Evolutionary conservation across 2,329 filamentous ascomycete genomes (phyloP).

Genomic region (Davidsoniella virescens): DNA sequence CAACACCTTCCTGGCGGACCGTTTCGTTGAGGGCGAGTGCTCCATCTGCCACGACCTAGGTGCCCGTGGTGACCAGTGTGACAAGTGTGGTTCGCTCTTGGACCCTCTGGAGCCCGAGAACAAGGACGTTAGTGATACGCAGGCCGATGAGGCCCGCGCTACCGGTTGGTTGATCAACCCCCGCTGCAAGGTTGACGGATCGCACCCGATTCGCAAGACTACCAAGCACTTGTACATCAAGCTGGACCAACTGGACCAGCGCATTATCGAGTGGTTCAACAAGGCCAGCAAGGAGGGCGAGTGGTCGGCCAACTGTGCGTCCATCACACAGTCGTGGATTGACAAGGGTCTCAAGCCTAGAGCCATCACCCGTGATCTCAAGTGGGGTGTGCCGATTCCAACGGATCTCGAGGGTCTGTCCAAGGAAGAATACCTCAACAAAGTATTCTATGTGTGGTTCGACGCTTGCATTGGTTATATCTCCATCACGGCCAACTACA

Average conservation of each 20-base stretch:
- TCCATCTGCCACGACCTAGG: slow-evolving; percentile 56
- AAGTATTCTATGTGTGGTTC: slow-evolving; percentile 87
- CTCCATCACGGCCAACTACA: slow-evolving; percentile 88
- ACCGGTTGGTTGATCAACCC: slow-evolving; percentile 55
- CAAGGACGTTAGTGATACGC: slow-evolving; percentile 20
- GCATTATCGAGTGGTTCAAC: slow-evolving; percentile 63
- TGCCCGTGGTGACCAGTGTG: slow-evolving; percentile 58
- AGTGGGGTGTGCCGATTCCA: slow-evolving; percentile 60
- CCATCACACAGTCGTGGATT: slow-evolving; percentile 68
- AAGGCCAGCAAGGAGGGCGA: slow-evolving; percentile 56
- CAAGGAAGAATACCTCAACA: slow-evolving; percentile 37
- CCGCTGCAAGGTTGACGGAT: slow-evolving; percentile 78
- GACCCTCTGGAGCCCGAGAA: slow-evolving; percentile 46
- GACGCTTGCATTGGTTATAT: slow-evolving; percentile 88
- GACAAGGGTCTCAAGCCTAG: slow-evolving; percentile 70
- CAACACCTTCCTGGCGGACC: slow-evolving; percentile 64
- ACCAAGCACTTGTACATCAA: slow-evolving; percentile 88
- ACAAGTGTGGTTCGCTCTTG: slow-evolving; percentile 55
- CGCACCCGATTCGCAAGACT: slow-evolving; percentile 59
- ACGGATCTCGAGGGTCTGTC: slow-evolving; percentile 31
- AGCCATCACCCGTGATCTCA: slow-evolving; percentile 82
- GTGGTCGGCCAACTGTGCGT: slow-evolving; percentile 60
- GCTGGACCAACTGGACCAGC: slow-evolving; percentile 64
- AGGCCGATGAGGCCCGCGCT: slow-evolving; percentile 20
- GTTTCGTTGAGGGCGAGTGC: slow-evolving; percentile 69